These are phyloP conservation scores for Fistulinella prunicolor DNA, from an alignment of 768 basidiomycete genomes.

Conservation along the genomic window DNA sequence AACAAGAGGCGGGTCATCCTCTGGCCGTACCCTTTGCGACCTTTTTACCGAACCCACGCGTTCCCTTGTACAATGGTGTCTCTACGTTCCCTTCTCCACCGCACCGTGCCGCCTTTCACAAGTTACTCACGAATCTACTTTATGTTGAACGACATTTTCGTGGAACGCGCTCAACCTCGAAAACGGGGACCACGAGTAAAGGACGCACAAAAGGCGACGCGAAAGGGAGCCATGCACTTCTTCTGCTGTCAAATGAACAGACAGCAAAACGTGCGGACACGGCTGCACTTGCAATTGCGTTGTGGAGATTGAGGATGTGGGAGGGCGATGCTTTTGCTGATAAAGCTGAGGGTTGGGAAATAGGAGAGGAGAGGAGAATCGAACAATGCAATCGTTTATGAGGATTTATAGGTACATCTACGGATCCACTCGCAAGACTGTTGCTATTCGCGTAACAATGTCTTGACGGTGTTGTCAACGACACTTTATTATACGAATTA, in stretches of 20 bases:
- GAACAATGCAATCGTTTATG: slow-evolving; percentile 7
- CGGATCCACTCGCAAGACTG: too few relatives aligned
- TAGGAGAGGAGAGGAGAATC: slow-evolving; percentile 26
- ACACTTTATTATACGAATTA: slow-evolving; percentile 18
- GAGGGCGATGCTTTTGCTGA: slow-evolving; percentile 50
- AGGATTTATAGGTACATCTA: too few relatives aligned
- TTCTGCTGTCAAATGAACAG: slow-evolving; percentile 52
- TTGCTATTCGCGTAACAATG: too few relatives aligned
- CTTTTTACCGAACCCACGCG: slow-evolving; percentile 30
- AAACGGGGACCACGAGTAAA: not conserved
- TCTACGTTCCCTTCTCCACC: slow-evolving; percentile 58
- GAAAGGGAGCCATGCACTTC: slow-evolving; percentile 67
- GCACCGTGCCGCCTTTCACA: slow-evolving; percentile 60
- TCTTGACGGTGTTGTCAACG: not conserved
- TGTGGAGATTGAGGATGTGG: slow-evolving; percentile 82
- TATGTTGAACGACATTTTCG: slow-evolving; percentile 40
- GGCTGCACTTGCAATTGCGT: slow-evolving; percentile 61
- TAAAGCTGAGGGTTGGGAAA: slow-evolving; percentile 37
- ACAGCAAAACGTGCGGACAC: slow-evolving; percentile 56
- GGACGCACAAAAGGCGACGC: slow-evolving; percentile 26
- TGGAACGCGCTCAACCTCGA: not conserved
- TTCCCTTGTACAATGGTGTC: slow-evolving; percentile 71
- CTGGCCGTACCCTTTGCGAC: slow-evolving; percentile 11
- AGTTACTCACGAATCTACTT: slow-evolving; percentile 46
- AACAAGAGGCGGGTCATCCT: not conserved